Base-by-base conservation (phyloP, 345 rosid genomes). In the Trapa bicornis region DNA sequence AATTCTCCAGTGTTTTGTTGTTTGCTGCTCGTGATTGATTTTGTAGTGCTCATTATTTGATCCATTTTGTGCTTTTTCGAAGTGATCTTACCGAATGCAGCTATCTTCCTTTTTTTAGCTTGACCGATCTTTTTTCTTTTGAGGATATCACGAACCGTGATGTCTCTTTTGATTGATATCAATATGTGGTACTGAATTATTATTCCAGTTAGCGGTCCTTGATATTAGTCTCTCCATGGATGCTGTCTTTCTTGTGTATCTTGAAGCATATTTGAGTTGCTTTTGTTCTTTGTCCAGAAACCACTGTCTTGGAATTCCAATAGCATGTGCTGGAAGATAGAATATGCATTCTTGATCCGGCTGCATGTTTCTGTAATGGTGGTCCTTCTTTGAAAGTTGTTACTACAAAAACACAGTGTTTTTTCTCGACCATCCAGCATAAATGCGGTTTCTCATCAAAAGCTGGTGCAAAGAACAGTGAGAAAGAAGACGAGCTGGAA, bases 401-500 rank as follows among this genome's bases (percentile, higher is more conserved):
- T 77, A 80, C 78, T 78, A 65, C 42, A 66, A 73, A 5, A 65
- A 22, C 29, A 35, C 17, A 71, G 45, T 80, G 70, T 37, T 72
- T 71, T 69, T n/a, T 80, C 75, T 47, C 71, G 60, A 37, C 37
- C 76, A 13, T 75, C 36, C 43, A 0, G 64, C 68, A 71, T 70
- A 65, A 77, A 68, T 75, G 77, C 29, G 68, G 78, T 4, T 80
- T 90, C 63, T 79, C 97, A 66, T 85, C 97, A 0, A 81, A 66
- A 69, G 91, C 92, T 67, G 85, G 86, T 71, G 77, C 86, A 5
- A 73, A 79, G 71, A 86, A 79, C 71, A 76, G 83, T 67, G 82
- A 72, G 67, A 82, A 83, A 3, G 90, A 88, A 48, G 85, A 80
- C 67, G 85, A 83, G 14, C 85, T 82, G 7, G 89, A 88, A 52